Evolutionary conservation across 2,329 filamentous ascomycete genomes (phyloP), one percentile per base, ranked within the genome.

Genomic region (Penicillium sp.): DNA sequence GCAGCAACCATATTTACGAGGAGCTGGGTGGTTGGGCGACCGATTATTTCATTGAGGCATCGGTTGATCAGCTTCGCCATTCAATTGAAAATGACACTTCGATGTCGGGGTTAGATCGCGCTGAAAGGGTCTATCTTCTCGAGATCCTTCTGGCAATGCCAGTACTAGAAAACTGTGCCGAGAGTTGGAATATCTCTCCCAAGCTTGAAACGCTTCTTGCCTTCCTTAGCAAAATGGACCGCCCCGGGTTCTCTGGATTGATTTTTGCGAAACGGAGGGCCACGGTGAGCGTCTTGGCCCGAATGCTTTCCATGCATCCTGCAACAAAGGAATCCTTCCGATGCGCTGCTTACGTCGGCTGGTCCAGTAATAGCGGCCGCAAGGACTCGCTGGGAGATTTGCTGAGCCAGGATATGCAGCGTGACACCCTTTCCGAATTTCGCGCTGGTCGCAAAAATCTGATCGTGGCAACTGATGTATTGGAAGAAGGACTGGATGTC

Each of bases 11-110:
- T 10, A 71, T 89, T 1, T 70, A 69, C 15, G 50, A 57, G 3
- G 75, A 84, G 31, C 71, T 89, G 3, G 86, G 86, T 0, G 50
- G 70, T 1, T 90, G 84, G 83, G 83, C 83, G 1, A 76, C 77
- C 0, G 81, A 89, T 33, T 76, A 75, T 34, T 89, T 82, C 56
- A 76, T 89, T 16, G 63, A 64, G 36, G 68, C 68, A 25, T 73
- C 75, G 3, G 65, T 80, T 7, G 60, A 56, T 32, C 63, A 63
- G 32, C 54, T 70, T 8, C 51, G 31, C 7, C 36, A 35, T 10
- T 49, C 45, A 2, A 36, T 50, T 9, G 31, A 51, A 5, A 46
- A 57, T 13, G 39, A 30, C 64, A 69, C 36, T 36, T 40, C 57
- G 36, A 56, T 70, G n/a, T 60, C 70, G 15, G 59, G 62, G 1